A percentile compares a stretch with the other conserved stretches of the same genome.
Conservation (phyloP, 805 yeast genomes). For the Danielozyma ontarioensis region DNA sequence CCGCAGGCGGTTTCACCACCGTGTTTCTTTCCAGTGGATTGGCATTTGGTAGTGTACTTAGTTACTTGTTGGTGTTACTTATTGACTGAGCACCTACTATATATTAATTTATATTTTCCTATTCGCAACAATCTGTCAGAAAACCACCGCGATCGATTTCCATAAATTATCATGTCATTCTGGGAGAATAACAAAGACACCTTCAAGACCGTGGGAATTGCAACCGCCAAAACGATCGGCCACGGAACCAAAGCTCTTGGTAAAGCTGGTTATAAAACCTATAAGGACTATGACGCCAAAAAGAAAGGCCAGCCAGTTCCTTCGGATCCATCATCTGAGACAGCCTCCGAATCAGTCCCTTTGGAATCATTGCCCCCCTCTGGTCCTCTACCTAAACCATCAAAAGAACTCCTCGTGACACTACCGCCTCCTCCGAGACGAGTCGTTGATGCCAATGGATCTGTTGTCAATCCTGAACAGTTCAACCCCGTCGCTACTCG, state of each 20-base stretch:
- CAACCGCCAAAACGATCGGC: constrained; percentile 48
- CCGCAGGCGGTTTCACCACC: constrained; percentile 92
- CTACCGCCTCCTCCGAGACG: constrained; percentile 45
- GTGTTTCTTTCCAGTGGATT: constrained; percentile 75
- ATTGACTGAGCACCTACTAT: too few species aligned
- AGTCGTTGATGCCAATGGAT: constrained; percentile 24
- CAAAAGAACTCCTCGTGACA: constrained; percentile 22
- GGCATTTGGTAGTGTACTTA: constrained; percentile 69
- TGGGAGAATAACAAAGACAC: constrained; percentile 51
- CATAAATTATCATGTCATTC: constrained; percentile 31
- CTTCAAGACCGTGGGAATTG: constrained; percentile 44
- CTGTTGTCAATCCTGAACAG: not conserved
- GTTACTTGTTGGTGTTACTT: constrained; percentile 56
- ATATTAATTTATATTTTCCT: too few species aligned
- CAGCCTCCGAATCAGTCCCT: not conserved
- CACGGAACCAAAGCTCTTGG: constrained; percentile 44
- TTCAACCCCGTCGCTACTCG: too few species aligned
- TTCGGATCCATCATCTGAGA: not conserved
- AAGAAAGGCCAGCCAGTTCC: constrained; percentile 18
- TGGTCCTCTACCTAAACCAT: constrained; percentile 8
- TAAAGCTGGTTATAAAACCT: constrained; percentile 48
- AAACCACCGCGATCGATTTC: too few species aligned
- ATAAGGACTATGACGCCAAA: constrained; percentile 36
- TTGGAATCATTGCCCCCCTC: not conserved
- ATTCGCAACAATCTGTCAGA: too few species aligned